Evolutionary conservation across 306 rosid genomes (phyloP).

Genomic region (Castanea sativa): DNA sequence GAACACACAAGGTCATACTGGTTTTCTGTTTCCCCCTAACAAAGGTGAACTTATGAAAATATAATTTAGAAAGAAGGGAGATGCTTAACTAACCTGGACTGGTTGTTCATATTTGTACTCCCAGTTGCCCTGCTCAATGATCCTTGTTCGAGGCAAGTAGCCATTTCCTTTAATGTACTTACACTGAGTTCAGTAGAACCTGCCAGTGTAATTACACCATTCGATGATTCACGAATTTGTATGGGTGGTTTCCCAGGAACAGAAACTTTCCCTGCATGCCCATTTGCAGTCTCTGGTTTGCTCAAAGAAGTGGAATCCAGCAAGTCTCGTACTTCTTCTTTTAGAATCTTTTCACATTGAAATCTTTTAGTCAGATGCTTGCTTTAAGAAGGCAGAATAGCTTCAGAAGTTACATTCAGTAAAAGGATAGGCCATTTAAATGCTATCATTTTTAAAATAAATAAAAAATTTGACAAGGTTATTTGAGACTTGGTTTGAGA

Average conservation of each 20-base stretch:
- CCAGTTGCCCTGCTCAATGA: conserved; percentile 96
- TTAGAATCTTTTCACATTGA: conserved; percentile 68
- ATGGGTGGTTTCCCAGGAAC: conserved; percentile 86
- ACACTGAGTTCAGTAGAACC: conserved; percentile 97
- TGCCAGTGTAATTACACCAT: conserved; percentile 95
- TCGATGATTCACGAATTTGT: conserved; percentile 98
- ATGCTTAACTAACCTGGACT: conserved; percentile 69
- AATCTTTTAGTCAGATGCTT: conserved; percentile 34
- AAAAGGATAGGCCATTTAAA: background rate
- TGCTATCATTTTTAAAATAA: too few relatives aligned
- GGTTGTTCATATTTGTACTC: conserved; percentile 99
- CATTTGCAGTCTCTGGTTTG: conserved; percentile 84
- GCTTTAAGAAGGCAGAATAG: conserved; percentile 17
- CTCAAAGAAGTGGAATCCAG: conserved; percentile 69
- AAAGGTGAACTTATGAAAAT: background rate
- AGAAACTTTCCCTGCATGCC: conserved; percentile 68
- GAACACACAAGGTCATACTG: background rate
- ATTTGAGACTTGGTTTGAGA: background rate
- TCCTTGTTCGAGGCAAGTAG: conserved; percentile 96
- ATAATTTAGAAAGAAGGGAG: conserved; percentile 20
- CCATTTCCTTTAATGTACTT: conserved; percentile 82
- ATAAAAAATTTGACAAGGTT: background rate
- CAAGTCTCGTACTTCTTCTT: conserved; percentile 98
- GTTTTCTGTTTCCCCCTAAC: background rate
- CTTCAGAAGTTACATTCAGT: background rate